phyloP scores from a whole-genome alignment of 345 rosid species.

The Ailanthus altissimus region DNA sequence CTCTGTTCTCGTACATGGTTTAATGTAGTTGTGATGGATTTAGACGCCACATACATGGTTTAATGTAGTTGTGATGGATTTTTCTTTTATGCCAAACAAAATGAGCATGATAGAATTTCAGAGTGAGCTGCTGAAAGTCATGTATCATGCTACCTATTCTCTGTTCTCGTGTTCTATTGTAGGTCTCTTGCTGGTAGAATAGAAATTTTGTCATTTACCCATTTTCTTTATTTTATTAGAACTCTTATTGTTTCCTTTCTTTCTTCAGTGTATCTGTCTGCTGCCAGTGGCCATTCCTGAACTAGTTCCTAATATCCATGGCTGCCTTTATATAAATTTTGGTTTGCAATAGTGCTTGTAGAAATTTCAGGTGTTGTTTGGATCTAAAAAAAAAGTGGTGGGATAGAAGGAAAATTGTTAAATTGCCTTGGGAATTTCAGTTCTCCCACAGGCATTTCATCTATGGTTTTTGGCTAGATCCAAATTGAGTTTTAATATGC shows the following conservation, averaged over 20 bases:
- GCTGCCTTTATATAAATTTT: background rate
- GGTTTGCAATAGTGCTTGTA: background rate
- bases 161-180: background rate
- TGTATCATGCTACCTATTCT: background rate
- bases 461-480: conserved; percentile 6
- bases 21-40: too few species aligned
- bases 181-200: background rate
- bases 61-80: background rate
- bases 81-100: background rate
- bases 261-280: background rate
- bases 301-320: background rate
- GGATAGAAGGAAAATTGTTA: background rate
- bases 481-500: background rate
- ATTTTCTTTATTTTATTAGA: background rate
- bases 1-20: background rate
- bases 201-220: background rate
- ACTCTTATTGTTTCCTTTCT: background rate
- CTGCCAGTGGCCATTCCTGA: background rate
- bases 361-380: background rate
- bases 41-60: background rate
- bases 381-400: background rate
- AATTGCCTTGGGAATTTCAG: background rate
- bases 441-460: background rate
- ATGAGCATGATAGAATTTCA: background rate
- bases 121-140: background rate